Base-by-base conservation (phyloP, 208 protist genomes). In the Leishmania arabica region DNA sequence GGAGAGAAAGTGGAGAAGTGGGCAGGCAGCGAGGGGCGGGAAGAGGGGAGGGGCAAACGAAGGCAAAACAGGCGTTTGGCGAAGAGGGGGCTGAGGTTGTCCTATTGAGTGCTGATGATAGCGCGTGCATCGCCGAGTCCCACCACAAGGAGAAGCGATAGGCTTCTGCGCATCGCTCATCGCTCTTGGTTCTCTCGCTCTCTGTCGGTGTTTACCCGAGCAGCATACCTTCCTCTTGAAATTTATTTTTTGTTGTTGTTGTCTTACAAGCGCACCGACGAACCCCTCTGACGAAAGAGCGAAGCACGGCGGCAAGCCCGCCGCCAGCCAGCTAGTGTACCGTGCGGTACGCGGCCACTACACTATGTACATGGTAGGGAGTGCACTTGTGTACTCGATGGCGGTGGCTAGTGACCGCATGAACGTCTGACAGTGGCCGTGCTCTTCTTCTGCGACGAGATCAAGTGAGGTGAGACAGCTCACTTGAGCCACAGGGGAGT, bases 401-500 rank as follows among this genome's bases (percentile, higher is more conserved):
- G 27, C 8, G 45, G 24, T 1, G 45, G 40, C 0, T 37, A 17
- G 42, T 34, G 40, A 31, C 9, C 68, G 5, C 49, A 31, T 11
- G n/a, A 15, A 8, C 19, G 3, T 31, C 9, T 31, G 2, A 1
- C 27, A 3, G 9, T 31, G 9, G 68, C 27, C 68, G 34, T 15
- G 31, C 45, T 8, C 11, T 24, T 54, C 3, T 45, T 45, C 68
- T 15, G 42, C 42, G 3, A 73, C 24, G 45, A 45, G 37, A 21
- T 13, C 5, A 51, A 31, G 49, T 76, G 72, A 42, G 40, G n/a
- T 56, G 40, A 37, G 54, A 45, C 9, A n/a, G 13, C 2, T 83
- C 62, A 53, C 62, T 60, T 11, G 54, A 42, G n/a, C 85, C 88
- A 91, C 19, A 84, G 77, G 17, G 78, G 64, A 56, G 53, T 51